Evolutionary conservation across 176 grass and related monocot species (phyloP).

Genomic region (Zoysia pacifica): DNA sequence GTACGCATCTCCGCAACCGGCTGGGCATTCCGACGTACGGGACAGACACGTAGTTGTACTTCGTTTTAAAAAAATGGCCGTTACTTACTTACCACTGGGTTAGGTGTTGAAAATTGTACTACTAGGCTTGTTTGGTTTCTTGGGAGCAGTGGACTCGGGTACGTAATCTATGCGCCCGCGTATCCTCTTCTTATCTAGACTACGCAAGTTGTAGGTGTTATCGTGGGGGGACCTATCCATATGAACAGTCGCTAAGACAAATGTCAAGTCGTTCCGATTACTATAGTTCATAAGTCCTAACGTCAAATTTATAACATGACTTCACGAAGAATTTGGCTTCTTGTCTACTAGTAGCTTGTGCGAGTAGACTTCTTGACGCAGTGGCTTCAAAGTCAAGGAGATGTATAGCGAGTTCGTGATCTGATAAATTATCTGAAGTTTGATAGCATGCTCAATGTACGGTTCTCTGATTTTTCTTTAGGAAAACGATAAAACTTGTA

Average conservation of each 20-base stretch:
- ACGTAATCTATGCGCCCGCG: not conserved
- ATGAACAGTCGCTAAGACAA: conserved; percentile 25
- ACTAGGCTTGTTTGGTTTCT: not conserved
- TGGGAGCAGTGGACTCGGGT: conserved; percentile 19
- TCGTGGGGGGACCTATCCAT: not conserved
- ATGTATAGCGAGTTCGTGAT: not conserved
- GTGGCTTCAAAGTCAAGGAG: not conserved
- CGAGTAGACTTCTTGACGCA: not conserved
- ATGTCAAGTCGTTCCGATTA: not conserved
- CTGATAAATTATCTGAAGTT: not conserved
- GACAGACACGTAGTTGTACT: not conserved
- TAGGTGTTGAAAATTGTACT: conserved; percentile 26
- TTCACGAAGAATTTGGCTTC: not conserved
- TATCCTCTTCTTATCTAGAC: not conserved
- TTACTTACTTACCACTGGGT: not conserved
- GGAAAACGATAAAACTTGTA: too few species aligned
- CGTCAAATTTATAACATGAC: not conserved
- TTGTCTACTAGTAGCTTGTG: not conserved
- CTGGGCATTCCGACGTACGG: not conserved
- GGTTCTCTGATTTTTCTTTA: too few species aligned
- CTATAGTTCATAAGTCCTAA: not conserved
- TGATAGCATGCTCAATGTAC: too few species aligned
- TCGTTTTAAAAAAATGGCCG: not conserved
- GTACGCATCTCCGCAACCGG: not conserved
- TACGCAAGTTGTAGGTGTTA: not conserved